Evolutionary conservation across 2,329 filamentous ascomycete species (phyloP).

Genomic region (Fusarium camptoceras): DNA sequence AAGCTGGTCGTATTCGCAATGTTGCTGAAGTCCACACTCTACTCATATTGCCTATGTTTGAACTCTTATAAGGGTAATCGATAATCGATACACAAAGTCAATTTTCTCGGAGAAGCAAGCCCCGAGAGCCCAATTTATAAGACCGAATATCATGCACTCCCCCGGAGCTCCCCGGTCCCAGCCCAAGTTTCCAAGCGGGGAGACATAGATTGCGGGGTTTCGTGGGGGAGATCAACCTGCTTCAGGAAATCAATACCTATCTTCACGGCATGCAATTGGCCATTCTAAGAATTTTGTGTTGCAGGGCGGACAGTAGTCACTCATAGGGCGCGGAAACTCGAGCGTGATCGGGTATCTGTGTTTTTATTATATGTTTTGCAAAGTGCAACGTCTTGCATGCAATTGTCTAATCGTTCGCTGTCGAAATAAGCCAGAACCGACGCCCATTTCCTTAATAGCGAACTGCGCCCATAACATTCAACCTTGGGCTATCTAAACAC

Average conservation of each 20-base stretch:
- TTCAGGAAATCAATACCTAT: conserved; percentile 12
- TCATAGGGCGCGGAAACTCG: conserved; percentile 20
- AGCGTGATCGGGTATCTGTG: conserved; percentile 40
- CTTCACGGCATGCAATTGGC: conserved; percentile 21
- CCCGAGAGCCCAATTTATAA: conserved; percentile 14
- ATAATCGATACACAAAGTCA: conserved; percentile 10
- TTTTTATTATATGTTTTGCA: conserved; percentile 34
- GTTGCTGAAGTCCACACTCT: conserved; percentile 25
- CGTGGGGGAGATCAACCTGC: conserved; percentile 33
- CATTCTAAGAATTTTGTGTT: conserved; percentile 3
- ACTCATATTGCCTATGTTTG: conserved; percentile 28
- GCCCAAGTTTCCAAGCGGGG: conserved; percentile 20
- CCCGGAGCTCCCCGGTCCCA: conserved; percentile 1
- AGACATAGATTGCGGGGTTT: conserved; percentile 38
- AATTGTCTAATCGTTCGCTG: conserved; percentile 34
- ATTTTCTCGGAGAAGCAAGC: background rate
- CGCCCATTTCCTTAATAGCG: conserved; percentile 19
- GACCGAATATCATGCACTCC: conserved; percentile 1
- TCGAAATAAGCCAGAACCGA: conserved; percentile 20
- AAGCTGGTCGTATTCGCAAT: conserved; percentile 30
- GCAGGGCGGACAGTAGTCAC: conserved; percentile 20
- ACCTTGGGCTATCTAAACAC: conserved; percentile 10
- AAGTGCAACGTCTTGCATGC: conserved; percentile 39
- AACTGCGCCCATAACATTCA: conserved; percentile 18
- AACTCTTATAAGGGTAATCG: background rate